phyloP scores from a whole-genome alignment of 1,139 yeast species.

The Pichia sp. region DNA sequence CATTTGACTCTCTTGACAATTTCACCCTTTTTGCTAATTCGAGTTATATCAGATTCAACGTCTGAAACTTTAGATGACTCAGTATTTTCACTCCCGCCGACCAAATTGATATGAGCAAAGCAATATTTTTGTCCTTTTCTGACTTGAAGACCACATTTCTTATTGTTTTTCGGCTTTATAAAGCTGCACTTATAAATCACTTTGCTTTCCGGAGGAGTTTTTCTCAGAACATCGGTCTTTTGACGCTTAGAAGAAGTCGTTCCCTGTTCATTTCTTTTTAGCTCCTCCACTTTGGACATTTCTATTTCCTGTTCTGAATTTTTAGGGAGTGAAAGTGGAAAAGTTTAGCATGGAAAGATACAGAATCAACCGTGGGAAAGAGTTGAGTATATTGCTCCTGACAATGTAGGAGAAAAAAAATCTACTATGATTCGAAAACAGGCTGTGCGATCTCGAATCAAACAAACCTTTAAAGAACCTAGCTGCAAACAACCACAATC shows the following conservation, averaged over 20 bases:
- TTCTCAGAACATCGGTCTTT: not conserved
- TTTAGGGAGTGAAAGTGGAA: too few relatives aligned
- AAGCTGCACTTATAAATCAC: conserved; percentile 25
- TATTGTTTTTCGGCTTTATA: conserved; percentile 23
- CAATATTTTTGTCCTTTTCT: conserved; percentile 50
- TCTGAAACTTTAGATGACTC: not conserved
- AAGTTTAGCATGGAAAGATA: too few relatives aligned
- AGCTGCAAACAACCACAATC: too few relatives aligned
- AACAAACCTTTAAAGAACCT: too few relatives aligned
- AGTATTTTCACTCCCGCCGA: not conserved
- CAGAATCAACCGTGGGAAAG: too few relatives aligned
- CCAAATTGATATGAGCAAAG: conserved; percentile 50
- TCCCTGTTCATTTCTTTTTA: not conserved
- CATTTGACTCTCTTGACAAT: conserved; percentile 58
- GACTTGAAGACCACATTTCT: conserved; percentile 57
- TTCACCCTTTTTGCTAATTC: conserved; percentile 24
- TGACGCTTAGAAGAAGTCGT: conserved; percentile 1
- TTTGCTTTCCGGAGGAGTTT: not conserved
- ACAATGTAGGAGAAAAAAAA: too few relatives aligned
- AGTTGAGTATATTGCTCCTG: too few relatives aligned
- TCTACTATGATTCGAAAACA: not conserved
- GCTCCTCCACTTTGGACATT: not conserved
- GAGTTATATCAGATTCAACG: conserved; percentile 17
- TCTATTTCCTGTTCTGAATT: not conserved
- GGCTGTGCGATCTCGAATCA: not conserved